Base-by-base conservation (phyloP, 805 yeast genomes). In the Kodamaea lidongshanica region DNA sequence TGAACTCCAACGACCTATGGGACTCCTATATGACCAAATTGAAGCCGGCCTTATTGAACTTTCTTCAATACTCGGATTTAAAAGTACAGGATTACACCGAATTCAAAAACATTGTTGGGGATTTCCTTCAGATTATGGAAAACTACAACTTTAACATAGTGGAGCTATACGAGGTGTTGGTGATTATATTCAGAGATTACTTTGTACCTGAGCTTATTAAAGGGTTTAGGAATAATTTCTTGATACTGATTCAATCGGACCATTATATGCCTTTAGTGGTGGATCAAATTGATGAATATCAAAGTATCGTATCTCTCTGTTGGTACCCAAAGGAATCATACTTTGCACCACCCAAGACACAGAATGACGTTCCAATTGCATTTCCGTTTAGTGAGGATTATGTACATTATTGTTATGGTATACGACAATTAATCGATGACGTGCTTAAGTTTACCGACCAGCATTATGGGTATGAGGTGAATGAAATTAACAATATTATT, bases 241-340 rank as follows among this genome's bases (percentile, higher is more conserved):
- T 65, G 18, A 66, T 67, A 7, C 59, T 79, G 5, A 72, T 87
- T 20, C 71, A 74, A 37, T 78, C 79, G 14, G 96, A 89, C 50
- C 92, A 85, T 50, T 84, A 85, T 41, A 85, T 84, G 86, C 94
- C 96, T 8, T 70, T 87, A 61, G 72, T 72, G 0, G 75, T 87
- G 18, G 70, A 77, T 38, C 75, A 75, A 29, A 52, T 58, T 23
- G 60, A 64, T 8, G 70, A 80, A 28, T 84, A 77, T 50, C 77
- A 74, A 12, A 73, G 74, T 38, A 74, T 82, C 19, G 63, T 79
- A 35, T 66, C 65, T 14, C 68, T 77, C 2, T 71, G 85, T 39
- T 85, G 94, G 94, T 77, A 78, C 49, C 65, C 68, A 29, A 71
- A 72, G 3, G 70, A 63, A 32, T 70, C 70, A 10, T 49, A 59